phyloP scores from a whole-genome alignment of 164 flowering plant species.

The Chloranthus sessilifolius region DNA sequence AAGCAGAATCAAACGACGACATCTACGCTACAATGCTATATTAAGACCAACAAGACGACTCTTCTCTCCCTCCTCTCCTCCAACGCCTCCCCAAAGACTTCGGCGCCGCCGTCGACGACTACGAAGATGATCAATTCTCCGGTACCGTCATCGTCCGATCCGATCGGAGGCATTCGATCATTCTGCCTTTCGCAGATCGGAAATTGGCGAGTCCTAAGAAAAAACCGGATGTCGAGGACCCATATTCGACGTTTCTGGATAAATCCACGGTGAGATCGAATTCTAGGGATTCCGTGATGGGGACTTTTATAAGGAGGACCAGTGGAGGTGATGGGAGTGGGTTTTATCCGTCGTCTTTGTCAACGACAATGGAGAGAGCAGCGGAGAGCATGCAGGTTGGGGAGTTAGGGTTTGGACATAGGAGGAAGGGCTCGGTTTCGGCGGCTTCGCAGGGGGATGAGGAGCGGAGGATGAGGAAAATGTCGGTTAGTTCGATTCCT shows the following conservation, averaged over 20 bases:
- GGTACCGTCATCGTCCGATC: conserved; percentile 69
- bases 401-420: conserved; percentile 33
- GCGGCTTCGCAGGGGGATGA: conserved; percentile 28
- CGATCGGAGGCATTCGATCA: conserved; percentile 17
- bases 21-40: conserved; percentile 62
- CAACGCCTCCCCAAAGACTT: conserved; percentile 94
- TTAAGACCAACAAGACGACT: conserved; percentile 57
- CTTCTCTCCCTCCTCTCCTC: conserved; percentile 87
- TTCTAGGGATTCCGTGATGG: conserved; percentile 21
- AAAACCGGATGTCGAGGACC: conserved; percentile 37
- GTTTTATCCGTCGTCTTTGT: conserved; percentile 25
- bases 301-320: conserved; percentile 47
- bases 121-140: conserved; percentile 42
- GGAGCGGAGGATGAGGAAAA: conserved; percentile 31
- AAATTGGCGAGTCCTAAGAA: conserved; percentile 12
- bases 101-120: conserved; percentile 44
- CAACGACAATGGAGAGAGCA: conserved; percentile 61
- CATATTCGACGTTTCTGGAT: conserved; percentile 73
- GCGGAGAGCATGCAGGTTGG: conserved; percentile 72
- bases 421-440: conserved; percentile 34
- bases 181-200: conserved; percentile 18
- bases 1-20: too few species aligned
- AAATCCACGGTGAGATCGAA: conserved; percentile 29
- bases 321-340: conserved; percentile 31
- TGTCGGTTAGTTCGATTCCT: conserved; percentile 83